Base-by-base conservation (phyloP, 139 green algal genomes). In the Protoeuglena noctilucae region DNA sequence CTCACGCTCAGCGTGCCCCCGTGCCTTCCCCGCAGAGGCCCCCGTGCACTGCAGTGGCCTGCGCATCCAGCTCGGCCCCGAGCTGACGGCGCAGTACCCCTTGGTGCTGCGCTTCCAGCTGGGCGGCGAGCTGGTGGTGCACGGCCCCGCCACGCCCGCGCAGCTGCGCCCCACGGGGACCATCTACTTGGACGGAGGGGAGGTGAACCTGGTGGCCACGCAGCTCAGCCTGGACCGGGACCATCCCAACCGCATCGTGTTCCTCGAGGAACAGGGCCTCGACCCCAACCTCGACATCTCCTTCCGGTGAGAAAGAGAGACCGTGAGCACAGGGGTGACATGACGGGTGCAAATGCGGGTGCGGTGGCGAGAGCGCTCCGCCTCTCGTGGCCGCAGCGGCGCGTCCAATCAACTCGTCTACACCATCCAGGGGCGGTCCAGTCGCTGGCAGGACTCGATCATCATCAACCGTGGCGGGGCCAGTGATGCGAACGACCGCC, bases 121-220 rank as follows among this genome's bases (percentile, higher is more conserved):
- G 2, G 52, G 26, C 49, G 89, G 66, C 16, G 70, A 82, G 50
- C 48, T 94, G 24, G 61, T 70, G 23, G 43, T 91, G 22, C 29
- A 23, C 48, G 48, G 48, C 48, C 48, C 48, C 5, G 48, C 48
- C 22, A 23, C 23, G 5, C 53, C 53, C 17, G 25, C 24, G 9
- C 31, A 30, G 19, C 23, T 83, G 9, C 47, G 51, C 1, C 71
- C 71, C 9, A 50, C 28, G 3, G 86, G 86, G 27, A 53, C 40
- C 0, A 50, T 95, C 26, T 28, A 34, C 0, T 80, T 95, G 21
- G 77, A 89, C 40, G 60, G 65, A 51, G 87, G 84, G 26, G 78
- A 89, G 23, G 74, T 96, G 53, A 96, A 96, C 69, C 66, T 96
- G 39, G 73, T 96, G 57, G 88, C 88, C 4, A 92, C 88, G 7